Evolutionary conservation across 208 protist genomes (phyloP), one percentile per base, ranked within the genome.

Genomic region (Trypanosoma avium): DNA sequence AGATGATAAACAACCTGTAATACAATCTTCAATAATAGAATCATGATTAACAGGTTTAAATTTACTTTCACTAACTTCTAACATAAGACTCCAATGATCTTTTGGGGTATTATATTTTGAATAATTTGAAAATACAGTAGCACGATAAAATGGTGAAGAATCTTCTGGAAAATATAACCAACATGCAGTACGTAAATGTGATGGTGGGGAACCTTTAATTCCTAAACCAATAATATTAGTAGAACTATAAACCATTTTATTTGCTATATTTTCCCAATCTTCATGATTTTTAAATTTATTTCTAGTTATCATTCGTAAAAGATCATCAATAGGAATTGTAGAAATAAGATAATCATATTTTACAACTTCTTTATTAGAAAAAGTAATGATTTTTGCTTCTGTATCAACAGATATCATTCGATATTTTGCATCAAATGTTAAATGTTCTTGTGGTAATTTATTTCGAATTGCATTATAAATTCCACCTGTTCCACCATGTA

Each of bases 81-180:
- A 26, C 78, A 93, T 79, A 13, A 93, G 56, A 60, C 77, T 86
- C 81, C 81, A 93, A 33, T 81, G 68, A 15, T 74, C 71, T 30
- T 77, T 75, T 50, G 86, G 77, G n/a, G 72, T 81, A 61, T 89
- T 88, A 26, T 52, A 47, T 19, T 61, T 71, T 1, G 86, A 75
- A 61, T 87, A 93, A 60, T 86, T 88, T 15, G 86, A 90, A 29
- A 93, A 84, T 24, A 90, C 76, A 4, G 86, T 93, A 9, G 77
- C 77, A 26, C 86, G 81, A 62, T 93, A 93, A 67, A 93, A 93
- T 1, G 82, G 80, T 19, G 73, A 83, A 27, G 76, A 64, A 43
- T 75, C 48, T 55, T 82, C 82, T 4, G 86, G 82, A 59, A 90
- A 93, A 70, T 93, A 93, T 24, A 93, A 55, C 86, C 86, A 93